phyloP scores from a whole-genome alignment of 2,329 filamentous ascomycete species.

The Cadophora luteo-olivacea region DNA sequence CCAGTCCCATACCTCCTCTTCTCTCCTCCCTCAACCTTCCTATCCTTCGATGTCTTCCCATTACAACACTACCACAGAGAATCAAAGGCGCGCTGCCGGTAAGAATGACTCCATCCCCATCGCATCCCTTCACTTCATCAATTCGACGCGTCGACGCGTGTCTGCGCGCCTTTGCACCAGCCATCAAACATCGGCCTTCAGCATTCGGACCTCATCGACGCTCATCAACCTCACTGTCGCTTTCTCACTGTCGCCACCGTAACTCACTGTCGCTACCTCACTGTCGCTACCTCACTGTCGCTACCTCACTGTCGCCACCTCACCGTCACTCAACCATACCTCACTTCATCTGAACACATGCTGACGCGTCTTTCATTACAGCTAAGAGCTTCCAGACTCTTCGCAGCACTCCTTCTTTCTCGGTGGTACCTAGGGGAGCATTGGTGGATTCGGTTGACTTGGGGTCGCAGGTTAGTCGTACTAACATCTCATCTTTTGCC shows the following conservation, averaged over 20 bases:
- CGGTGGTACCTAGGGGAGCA: not conserved
- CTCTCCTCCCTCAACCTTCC: not conserved
- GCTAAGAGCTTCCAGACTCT: not conserved
- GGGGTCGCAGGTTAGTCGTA: not conserved
- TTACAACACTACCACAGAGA: not conserved
- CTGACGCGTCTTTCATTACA: not conserved
- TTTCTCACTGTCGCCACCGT: not conserved
- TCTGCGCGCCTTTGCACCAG: not conserved
- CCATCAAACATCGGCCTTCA: too few species aligned
- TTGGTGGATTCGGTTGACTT: not conserved
- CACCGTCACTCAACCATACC: not conserved
- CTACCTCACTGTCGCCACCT: too few species aligned
- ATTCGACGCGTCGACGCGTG: not conserved
- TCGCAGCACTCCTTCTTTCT: not conserved
- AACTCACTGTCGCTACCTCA: not conserved
- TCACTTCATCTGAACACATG: not conserved
- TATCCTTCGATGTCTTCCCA: not conserved
- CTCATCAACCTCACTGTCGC: not conserved
- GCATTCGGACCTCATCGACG: not conserved
- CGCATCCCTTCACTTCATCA: not conserved
- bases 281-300: too few species aligned
- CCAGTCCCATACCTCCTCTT: not conserved
- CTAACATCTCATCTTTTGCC: not conserved
- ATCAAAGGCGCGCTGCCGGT: not conserved
- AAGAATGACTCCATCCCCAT: not conserved